These are phyloP conservation scores for Fusarium sarcochroum DNA, from an alignment of 2,329 filamentous ascomycete genomes.

Conservation along the genomic window DNA sequence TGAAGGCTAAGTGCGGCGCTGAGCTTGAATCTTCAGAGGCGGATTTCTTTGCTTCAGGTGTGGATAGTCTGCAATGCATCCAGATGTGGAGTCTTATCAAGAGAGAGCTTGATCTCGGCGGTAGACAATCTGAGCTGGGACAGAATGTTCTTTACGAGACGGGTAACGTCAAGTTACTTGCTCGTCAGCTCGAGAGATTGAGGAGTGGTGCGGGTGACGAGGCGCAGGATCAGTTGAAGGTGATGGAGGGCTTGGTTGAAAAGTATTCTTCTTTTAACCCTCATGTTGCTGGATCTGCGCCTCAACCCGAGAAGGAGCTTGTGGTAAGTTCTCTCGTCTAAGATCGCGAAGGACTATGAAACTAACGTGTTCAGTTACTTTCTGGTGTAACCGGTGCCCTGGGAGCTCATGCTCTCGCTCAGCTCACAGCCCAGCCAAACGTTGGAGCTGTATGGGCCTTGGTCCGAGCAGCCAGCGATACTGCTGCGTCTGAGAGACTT, in stretches of 20 bases:
- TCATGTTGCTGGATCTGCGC: conserved; percentile 37
- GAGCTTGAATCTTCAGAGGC: conserved; percentile 17
- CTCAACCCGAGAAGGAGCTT: conserved; percentile 49
- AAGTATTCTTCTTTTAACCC: conserved; percentile 56
- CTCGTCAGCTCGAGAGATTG: conserved; percentile 45
- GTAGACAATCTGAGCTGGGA: conserved; percentile 57
- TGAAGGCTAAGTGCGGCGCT: conserved; percentile 51
- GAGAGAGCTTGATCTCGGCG: conserved; percentile 63
- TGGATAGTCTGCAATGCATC: conserved; percentile 72
- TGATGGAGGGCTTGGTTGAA: conserved; percentile 53
- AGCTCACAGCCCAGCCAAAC: conserved; percentile 70
- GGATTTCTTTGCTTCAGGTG: conserved; percentile 71
- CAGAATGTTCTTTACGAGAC: conserved; percentile 73
- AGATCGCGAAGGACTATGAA: accelerated
- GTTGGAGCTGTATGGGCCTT: conserved; percentile 63
- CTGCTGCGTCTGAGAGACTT: conserved; percentile 20
- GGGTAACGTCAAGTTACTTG: conserved; percentile 44
- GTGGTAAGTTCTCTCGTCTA: conserved; percentile 43
- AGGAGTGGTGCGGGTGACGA: conserved; percentile 25
- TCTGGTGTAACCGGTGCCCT: conserved; percentile 74
- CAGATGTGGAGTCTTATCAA: conserved; percentile 67
- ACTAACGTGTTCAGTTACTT: conserved; percentile 55
- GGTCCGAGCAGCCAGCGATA: conserved; percentile 32
- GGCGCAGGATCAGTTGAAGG: conserved; percentile 46
- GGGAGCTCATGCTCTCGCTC: conserved; percentile 70